Conservation (phyloP, 116 monocot genomes). For the Posidonia oceanica region DNA sequence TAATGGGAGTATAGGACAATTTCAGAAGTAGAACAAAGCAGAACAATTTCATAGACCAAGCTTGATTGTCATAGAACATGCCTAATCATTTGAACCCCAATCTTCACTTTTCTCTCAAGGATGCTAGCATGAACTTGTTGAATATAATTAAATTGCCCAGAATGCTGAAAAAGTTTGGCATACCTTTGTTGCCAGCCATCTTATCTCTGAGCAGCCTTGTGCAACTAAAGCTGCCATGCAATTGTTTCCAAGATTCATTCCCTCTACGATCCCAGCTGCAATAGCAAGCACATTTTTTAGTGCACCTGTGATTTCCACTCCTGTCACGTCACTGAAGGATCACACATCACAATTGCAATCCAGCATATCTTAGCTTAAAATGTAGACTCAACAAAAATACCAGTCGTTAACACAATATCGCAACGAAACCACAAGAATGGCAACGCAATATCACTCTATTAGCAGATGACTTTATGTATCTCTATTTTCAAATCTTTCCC, state of each 20-base stretch:
- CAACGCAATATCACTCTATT: too few relatives aligned
- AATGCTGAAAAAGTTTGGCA: not conserved
- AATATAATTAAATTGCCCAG: not conserved
- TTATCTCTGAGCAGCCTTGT: conserved; percentile 96
- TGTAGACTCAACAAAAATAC: too few relatives aligned
- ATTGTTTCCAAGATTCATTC: conserved; percentile 97
- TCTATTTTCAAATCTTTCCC: too few relatives aligned
- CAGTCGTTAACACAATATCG: too few relatives aligned
- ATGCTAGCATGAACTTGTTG: too few relatives aligned
- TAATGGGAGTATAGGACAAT: not conserved
- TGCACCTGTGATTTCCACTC: conserved; percentile 91
- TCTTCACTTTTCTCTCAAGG: not conserved
- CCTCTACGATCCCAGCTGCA: conserved; percentile 94
- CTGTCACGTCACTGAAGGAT: conserved; percentile 82
- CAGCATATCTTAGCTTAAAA: too few relatives aligned
- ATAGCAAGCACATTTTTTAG: conserved; percentile 97
- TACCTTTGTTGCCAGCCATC: conserved; percentile 92
- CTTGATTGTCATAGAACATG: not conserved
- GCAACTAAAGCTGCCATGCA: conserved; percentile 98
- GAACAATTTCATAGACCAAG: not conserved
- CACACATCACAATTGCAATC: not conserved
- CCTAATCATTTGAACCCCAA: not conserved
- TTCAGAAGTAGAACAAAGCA: not conserved
- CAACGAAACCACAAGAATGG: too few relatives aligned
- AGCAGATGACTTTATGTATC: too few relatives aligned